phyloP scores from a whole-genome alignment of 345 rosid genomes.

The Eucalyptus regnans region DNA sequence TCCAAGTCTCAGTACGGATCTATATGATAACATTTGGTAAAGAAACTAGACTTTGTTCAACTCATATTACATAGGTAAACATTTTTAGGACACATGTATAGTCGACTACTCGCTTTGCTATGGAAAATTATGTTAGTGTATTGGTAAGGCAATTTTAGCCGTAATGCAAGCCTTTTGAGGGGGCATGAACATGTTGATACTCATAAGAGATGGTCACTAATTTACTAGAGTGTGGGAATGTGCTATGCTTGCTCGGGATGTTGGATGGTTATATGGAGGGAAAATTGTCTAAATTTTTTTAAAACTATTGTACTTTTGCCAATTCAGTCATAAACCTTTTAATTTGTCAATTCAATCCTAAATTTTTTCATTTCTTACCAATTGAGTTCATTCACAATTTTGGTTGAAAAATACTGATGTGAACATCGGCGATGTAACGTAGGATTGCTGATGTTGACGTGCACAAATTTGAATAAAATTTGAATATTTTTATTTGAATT shows the following conservation, averaged over 20 bases:
- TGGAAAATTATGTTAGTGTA: neutral
- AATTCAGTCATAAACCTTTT: rapidly evolving
- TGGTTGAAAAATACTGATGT: rapidly evolving
- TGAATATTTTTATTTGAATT: too few relatives aligned
- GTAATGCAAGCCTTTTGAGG: neutral
- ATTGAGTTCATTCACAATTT: rapidly evolving
- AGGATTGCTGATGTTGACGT: too few relatives aligned
- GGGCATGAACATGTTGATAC: neutral
- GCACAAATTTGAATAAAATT: too few relatives aligned
- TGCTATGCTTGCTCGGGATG: neutral
- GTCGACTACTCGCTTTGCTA: neutral
- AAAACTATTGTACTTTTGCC: too few relatives aligned
- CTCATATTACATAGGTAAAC: neutral
- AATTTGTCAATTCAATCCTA: rapidly evolving
- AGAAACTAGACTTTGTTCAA: neutral
- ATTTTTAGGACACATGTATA: neutral
- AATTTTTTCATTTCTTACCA: rapidly evolving
- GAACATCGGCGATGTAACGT: rapidly evolving
- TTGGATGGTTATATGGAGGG: neutral
- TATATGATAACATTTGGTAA: neutral
- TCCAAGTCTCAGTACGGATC: neutral
- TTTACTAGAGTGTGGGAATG: neutral
- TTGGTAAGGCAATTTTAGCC: neutral
- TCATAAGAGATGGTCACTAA: neutral
- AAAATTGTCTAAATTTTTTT: rapidly evolving